phyloP scores from a whole-genome alignment of 2,329 filamentous ascomycete species.

The Botryosphaeria dothidea region DNA sequence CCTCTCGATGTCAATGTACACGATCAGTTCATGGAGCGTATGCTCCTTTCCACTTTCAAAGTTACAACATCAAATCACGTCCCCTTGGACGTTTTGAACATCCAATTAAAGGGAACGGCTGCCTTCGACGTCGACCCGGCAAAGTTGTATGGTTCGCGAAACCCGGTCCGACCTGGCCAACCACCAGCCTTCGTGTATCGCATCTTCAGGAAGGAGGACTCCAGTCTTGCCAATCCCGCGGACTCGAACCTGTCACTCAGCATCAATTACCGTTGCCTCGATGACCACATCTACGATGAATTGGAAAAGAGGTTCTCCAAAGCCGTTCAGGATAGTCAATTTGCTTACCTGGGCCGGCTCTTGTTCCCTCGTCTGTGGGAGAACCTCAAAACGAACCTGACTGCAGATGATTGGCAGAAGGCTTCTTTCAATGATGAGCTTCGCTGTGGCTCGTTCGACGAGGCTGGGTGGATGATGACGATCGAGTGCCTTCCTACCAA shows the following conservation, averaged over 20 bases:
- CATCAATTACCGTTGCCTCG: slow-evolving; percentile 73
- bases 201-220: slow-evolving; percentile 59
- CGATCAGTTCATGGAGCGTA: slow-evolving; percentile 84
- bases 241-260: slow-evolving; percentile 61
- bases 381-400: slow-evolving; percentile 47
- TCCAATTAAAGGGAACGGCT: slow-evolving; percentile 69
- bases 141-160: slow-evolving; percentile 41
- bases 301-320: slow-evolving; percentile 48
- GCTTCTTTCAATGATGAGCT: slow-evolving; percentile 57
- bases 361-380: slow-evolving; percentile 53
- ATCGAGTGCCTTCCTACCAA: slow-evolving; percentile 52
- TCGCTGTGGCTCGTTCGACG: slow-evolving; percentile 52
- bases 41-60: slow-evolving; percentile 86
- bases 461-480: slow-evolving; percentile 55
- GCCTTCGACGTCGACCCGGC: slow-evolving; percentile 65
- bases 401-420: slow-evolving; percentile 53
- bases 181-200: slow-evolving; percentile 81
- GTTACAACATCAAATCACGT: slow-evolving; percentile 77
- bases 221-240: slow-evolving; percentile 29
- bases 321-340: slow-evolving; percentile 50
- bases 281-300: slow-evolving; percentile 66
- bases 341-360: slow-evolving; percentile 50
- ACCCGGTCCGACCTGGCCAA: slow-evolving; percentile 76
- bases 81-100: slow-evolving; percentile 73
- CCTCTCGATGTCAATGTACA: slow-evolving; percentile 95